A percentile compares a stretch with the other conserved stretches of the same genome.
Evolutionary conservation across 2,329 filamentous ascomycete species (phyloP).

Genomic region (Hymenoscyphus linearis): DNA sequence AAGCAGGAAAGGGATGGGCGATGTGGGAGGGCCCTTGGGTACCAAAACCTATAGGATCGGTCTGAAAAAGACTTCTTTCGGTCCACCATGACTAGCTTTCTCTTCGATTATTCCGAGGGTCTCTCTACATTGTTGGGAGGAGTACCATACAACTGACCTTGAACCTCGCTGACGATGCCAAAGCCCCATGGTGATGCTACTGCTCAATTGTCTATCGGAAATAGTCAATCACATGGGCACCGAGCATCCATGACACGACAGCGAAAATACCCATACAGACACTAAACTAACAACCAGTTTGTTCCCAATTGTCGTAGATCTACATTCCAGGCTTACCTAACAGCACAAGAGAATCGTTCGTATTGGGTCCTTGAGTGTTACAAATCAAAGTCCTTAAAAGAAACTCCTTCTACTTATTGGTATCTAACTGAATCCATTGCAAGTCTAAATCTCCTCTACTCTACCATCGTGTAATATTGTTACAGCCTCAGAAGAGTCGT

Average conservation of each 20-base stretch:
- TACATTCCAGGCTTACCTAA: neutral
- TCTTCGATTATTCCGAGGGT: neutral
- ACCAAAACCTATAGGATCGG: conserved; percentile 52
- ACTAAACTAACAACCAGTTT: too few relatives aligned
- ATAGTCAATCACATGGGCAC: neutral
- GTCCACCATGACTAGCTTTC: neutral
- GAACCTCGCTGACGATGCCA: neutral
- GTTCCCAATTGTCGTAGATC: too few relatives aligned
- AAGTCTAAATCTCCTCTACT: neutral
- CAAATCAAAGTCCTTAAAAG: neutral
- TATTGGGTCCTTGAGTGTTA: neutral
- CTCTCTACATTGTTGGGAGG: neutral
- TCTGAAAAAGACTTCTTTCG: conserved; percentile 33
- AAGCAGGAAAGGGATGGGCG: conserved; percentile 39
- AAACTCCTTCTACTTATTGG: neutral
- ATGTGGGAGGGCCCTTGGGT: conserved; percentile 49
- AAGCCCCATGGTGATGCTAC: too few relatives aligned
- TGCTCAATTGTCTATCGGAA: neutral
- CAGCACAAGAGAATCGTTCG: neutral
- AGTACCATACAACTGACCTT: neutral
- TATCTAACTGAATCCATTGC: neutral
- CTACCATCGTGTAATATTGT: neutral
- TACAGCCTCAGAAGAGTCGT: neutral
- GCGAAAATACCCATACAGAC: too few relatives aligned
- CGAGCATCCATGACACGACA: neutral